These are phyloP conservation scores for Dichotomocladium elegans DNA, from an alignment of 371 early-diverging fungal genomes.

Conservation along the genomic window DNA sequence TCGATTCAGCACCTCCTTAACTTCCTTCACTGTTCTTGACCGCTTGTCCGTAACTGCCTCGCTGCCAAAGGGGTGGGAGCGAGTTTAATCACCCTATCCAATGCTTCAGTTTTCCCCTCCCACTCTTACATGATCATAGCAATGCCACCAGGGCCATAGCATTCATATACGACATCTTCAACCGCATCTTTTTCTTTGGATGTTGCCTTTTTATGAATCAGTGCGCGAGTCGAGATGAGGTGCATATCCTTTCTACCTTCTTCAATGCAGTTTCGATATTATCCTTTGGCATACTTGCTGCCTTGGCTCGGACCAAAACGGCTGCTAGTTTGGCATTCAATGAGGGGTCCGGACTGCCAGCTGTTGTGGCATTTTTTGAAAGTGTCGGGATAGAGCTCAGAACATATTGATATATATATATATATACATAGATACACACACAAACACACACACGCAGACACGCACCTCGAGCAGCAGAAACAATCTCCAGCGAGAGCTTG, in stretches of 20 bases:
- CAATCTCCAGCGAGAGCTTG: slow-evolving; percentile 59
- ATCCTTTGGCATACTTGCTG: slow-evolving; percentile 66
- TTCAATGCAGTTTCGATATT: slow-evolving; percentile 70
- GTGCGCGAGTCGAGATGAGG: background rate
- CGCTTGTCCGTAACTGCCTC: slow-evolving; percentile 63
- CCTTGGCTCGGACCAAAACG: slow-evolving; percentile 58
- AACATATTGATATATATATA: background rate
- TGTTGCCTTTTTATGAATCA: slow-evolving; percentile 4
- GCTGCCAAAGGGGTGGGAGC: slow-evolving; percentile 11
- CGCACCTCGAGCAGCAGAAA: slow-evolving; percentile 53
- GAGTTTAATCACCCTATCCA: background rate
- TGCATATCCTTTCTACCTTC: slow-evolving; percentile 30
- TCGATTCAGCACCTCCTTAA: slow-evolving; percentile 58
- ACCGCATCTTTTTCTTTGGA: slow-evolving; percentile 37
- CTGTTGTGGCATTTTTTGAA: too few species aligned
- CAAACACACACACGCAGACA: background rate
- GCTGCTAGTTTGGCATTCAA: slow-evolving; percentile 52
- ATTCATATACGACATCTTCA: slow-evolving; percentile 62
- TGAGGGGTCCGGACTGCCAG: slow-evolving; percentile 49
- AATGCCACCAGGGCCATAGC: slow-evolving; percentile 58
- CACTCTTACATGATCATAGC: slow-evolving; percentile 60
- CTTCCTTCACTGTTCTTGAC: slow-evolving; percentile 64
- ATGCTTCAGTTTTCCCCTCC: background rate
- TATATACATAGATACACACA: too few species aligned
- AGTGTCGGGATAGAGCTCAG: too few species aligned